Base-by-base conservation (phyloP, 441 rosid genomes). In the Pelargonium citronellum region DNA sequence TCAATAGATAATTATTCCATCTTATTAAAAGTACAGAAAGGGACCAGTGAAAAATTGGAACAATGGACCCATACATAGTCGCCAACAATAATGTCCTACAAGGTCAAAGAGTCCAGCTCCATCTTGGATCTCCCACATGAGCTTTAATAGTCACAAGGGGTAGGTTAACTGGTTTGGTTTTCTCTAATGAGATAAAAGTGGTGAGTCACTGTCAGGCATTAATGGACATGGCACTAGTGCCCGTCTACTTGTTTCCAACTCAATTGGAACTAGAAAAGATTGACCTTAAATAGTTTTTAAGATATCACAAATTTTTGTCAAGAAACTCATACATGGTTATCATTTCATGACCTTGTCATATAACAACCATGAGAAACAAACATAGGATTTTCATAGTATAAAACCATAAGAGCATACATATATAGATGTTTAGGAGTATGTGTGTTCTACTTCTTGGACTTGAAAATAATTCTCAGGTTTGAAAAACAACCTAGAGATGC, bases 81-180 rank as follows among this genome's bases (percentile, higher is more conserved):
- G 61, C 16, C 16, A 55, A 55, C 20, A 16, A 55, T 55, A 55
- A 55, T 55, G 61, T 55, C 60, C 60, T 53, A 55, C 61, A 55
- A 6, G 5, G 20, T 15, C 61, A 16, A 15, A n/a, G 60, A 53
- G 19, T n/a, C 20, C 7, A 15, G 60, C 60, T 53, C 12, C 19
- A 55, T 1, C 16, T 13, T 11, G 57, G 57, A 49, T 49, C 61
- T 55, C 61, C 22, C 22, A 16, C 22, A 16, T 1, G 16, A 15
- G 61, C 61, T 55, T 10, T 55, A 55, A 15, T 5, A 16, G 2
- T 55, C 1, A 55, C 16, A 15, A 16, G 61, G 61, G 61, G 16
- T 16, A 55, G 12, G 61, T 15, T 13, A 15, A 55, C 61, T n/a
- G 61, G 61, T 55, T 55, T 15, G 61, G 61, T 17, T 13, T 15